Base-by-base conservation (phyloP, 1,284 basidiomycete genomes). In the Trichosporon sp. region DNA sequence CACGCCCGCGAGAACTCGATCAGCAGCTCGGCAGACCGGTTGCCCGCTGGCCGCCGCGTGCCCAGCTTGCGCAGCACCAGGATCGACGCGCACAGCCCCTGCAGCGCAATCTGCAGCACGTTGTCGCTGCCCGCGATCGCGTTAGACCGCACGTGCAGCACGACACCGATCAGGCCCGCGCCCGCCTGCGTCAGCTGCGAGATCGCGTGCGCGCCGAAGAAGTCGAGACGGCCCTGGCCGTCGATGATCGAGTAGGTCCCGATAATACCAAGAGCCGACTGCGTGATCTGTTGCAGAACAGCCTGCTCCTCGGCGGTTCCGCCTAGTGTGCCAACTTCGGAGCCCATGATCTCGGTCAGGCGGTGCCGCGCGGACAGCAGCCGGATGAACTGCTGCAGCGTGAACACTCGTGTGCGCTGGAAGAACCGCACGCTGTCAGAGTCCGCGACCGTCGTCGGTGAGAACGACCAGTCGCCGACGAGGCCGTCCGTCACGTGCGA, bases 161-260 rank as follows among this genome's bases (percentile, higher is more conserved):
- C 73, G 51, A 78, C 72, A n/a, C 77, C 75, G 32, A 78, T 76
- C 2, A 78, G 67, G 18, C 77, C 77, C 1, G 75, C 76, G 25
- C 76, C 77, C 2, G 77, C 76, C 62, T 78, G 77, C n/a, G 75
- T 73, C 12, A 78, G 68, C 58, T 78, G 77, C 0, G 75, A 74
- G 62, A 78, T 78, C 66, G 77, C 76, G 65, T 78, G 77, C 8
- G 76, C 77, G 7, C 77, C 77, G 64, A 78, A 78, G 62, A 74
- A 74, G 64, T 75, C 74, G 58, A 78, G 73, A 21, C 77, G 72
- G 18, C 74, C 77, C 38, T 73, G 71, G 4, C 73, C 68, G 44
- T 77, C 75, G 56, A 77, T 77, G 38, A 74, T 74, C n/a, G 70
- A 68, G 66, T 78, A 78, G 9, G 77, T 77, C n/a, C 77, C 75